phyloP scores from a whole-genome alignment of 75 land plant genomes.

The Sequoiadendron giganteum region DNA sequence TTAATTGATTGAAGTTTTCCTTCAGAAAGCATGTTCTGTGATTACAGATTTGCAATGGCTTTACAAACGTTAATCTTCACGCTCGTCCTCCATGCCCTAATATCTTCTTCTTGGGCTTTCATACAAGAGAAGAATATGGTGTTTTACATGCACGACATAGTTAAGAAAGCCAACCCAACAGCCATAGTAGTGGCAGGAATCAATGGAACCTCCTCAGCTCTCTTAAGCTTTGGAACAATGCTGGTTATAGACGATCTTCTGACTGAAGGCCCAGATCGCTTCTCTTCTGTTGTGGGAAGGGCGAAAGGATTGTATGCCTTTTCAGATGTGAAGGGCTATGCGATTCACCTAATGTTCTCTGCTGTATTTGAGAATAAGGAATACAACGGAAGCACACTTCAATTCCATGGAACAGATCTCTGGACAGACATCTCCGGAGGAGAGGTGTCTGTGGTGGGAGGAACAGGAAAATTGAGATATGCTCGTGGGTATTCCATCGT shows the following conservation, averaged over 20 bases:
- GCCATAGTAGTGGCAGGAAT: conserved; percentile 26
- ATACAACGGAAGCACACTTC: conserved; percentile 17
- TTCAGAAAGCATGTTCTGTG: neutral
- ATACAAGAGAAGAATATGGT: neutral
- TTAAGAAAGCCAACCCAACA: conserved; percentile 26
- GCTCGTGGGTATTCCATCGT: conserved; percentile 17
- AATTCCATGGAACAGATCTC: conserved; percentile 27
- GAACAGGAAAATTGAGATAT: conserved; percentile 27
- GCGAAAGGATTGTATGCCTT: neutral
- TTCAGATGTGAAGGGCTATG: neutral
- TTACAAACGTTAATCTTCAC: neutral
- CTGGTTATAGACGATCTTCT: neutral
- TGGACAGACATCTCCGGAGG: neutral
- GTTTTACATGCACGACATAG: conserved; percentile 62
- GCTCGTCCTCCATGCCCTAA: too few species aligned
- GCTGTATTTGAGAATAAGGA: neutral
- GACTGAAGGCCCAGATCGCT: neutral
- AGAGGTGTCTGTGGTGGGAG: conserved; percentile 27
- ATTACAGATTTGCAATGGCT: neutral
- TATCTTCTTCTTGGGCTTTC: neutral
- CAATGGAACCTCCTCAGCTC: neutral
- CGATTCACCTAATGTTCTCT: neutral
- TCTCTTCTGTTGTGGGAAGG: neutral
- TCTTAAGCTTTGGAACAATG: neutral
- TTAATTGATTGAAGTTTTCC: too few species aligned